Conservation (phyloP, 1,284 basidiomycete species). For the Ganoderma lingzhi region DNA sequence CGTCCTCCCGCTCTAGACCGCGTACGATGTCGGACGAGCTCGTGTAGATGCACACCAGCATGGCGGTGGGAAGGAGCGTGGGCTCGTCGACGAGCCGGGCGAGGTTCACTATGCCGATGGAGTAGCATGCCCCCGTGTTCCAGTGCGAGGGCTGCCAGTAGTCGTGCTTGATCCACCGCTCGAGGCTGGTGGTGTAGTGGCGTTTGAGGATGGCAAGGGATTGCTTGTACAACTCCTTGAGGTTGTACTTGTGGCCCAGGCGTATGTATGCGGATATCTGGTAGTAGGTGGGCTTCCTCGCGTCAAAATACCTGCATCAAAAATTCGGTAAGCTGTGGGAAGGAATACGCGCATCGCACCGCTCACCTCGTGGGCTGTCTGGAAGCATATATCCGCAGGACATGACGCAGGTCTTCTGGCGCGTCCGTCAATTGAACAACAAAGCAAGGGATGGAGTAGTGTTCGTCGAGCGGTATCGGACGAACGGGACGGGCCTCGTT, state of each 20-base stretch:
- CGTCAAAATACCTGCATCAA: neutral
- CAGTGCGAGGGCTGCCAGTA: neutral
- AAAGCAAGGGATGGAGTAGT: neutral
- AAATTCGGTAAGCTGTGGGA: neutral
- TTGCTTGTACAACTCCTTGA: neutral
- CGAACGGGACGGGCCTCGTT: neutral
- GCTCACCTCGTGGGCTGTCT: neutral
- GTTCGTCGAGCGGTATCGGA: neutral
- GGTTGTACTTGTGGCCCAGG: constrained; percentile 14
- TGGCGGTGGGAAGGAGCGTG: constrained; percentile 14
- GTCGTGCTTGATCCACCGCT: neutral
- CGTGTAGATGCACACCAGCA: constrained; percentile 6
- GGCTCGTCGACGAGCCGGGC: constrained; percentile 14
- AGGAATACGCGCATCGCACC: neutral
- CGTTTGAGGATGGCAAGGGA: constrained; percentile 5
- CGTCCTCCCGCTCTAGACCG: constrained; percentile 12
- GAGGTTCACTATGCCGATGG: constrained; percentile 21
- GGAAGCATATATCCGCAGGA: neutral
- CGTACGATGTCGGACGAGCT: neutral
- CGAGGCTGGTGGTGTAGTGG: constrained; percentile 10
- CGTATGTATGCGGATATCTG: constrained; percentile 7
- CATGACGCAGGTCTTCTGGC: neutral
- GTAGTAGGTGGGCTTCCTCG: neutral
- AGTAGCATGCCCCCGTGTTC: no score
- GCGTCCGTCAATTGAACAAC: neutral